Base-by-base conservation (phyloP, 179 eudicot genomes). In the Heliamphora pulchella region DNA sequence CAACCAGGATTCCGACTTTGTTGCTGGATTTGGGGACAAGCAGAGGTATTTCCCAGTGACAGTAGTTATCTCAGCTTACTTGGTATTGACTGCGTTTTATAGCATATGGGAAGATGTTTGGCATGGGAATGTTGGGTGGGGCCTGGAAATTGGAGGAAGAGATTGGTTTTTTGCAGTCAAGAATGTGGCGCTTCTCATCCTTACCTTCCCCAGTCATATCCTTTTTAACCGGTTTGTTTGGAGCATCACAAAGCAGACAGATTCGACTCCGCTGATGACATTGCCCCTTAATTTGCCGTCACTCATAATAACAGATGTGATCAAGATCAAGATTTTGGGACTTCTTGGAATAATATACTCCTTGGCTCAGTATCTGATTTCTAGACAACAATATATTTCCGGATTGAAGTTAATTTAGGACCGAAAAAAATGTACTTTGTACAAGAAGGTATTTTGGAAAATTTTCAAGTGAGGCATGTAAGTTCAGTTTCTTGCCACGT, bases 11-110 rank as follows among this genome's bases (percentile, higher is more conserved):
- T 91, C 97, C 41, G 99, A 96, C 87, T 94, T 96, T 81, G 94
- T 94, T 72, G 97, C 97, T 77, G 99, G 98, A 31, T 96, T 96
- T 87, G 98, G 99, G 81, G 98, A 96, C 76, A 96, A 92, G 80
- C 99, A 96, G 79, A 88, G 99, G 85, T 96, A 96, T 78, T 96
- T 96, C 81, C 99, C 99, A 10, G 99, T 96, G 22, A 85, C 88
- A 46, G 82, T 89, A 22, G 99, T 85, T 62, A 91, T 96, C n/a
- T 89, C 99, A 15, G 86, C 82, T 0, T 94, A 96, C 81, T 85
- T 96, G 89, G 91, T 89, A 47, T 83, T 89, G 86, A 92, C 97
- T 61, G 85, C 98, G 17, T 66, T 94, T 72, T 88, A 88, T 76
- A 87, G 89, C 82, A 89, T 96, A 71, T 96, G 97, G 98, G 99